These are phyloP conservation scores for Hypoxylon rubiginosum DNA, from an alignment of 2,329 filamentous ascomycete species.

Conservation along the genomic window DNA sequence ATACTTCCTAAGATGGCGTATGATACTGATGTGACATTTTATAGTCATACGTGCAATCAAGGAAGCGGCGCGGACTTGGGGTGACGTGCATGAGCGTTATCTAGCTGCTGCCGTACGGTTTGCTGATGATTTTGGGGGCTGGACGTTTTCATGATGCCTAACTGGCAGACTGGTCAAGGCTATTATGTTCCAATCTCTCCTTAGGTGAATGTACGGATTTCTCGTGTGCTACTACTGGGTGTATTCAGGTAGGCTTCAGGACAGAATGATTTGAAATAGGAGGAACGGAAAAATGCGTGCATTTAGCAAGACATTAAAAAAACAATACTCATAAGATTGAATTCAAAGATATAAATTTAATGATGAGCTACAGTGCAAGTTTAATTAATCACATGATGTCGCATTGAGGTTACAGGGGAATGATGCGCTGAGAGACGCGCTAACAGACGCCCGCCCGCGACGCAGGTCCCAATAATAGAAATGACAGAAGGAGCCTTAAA, in stretches of 20 bases:
- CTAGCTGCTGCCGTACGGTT: constrained; percentile 78
- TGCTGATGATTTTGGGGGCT: constrained; percentile 79
- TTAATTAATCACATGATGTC: constrained; percentile 48
- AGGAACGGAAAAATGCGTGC: constrained; percentile 3
- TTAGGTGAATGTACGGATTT: constrained; percentile 4
- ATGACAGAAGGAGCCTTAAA: constrained; percentile 34
- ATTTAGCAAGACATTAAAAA: background rate
- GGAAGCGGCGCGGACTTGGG: constrained; percentile 81
- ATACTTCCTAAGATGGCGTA: background rate
- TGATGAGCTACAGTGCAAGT: constrained; percentile 1
- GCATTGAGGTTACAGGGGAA: constrained; percentile 39
- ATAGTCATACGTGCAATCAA: constrained; percentile 78
- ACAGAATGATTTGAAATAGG: constrained; percentile 13
- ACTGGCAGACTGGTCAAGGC: background rate
- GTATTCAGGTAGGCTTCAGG: background rate
- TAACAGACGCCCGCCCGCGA: constrained; percentile 24
- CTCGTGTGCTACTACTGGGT: background rate
- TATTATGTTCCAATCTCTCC: background rate
- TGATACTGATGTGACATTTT: constrained; percentile 22
- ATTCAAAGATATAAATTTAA: background rate
- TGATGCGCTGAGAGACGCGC: constrained; percentile 34
- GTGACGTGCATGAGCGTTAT: constrained; percentile 75
- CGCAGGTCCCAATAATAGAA: constrained; percentile 26
- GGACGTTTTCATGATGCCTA: constrained; percentile 61
- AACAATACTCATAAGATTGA: background rate